A percentile compares a stretch with the other conserved stretches of the same genome.
Evolutionary conservation across 805 yeast genomes (phyloP).

Genomic region (Saturnispora diversa): DNA sequence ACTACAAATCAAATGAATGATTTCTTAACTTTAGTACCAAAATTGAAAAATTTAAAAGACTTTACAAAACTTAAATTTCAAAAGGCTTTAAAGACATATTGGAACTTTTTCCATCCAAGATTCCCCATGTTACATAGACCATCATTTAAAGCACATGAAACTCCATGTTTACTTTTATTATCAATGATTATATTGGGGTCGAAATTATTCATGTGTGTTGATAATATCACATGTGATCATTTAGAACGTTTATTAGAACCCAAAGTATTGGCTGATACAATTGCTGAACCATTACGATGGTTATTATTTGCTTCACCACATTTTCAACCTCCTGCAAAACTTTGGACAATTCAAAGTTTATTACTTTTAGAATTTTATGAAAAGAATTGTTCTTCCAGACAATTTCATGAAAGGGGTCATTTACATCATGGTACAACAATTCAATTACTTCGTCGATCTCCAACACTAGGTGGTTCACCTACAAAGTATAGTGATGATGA

Average conservation of each 20-base stretch:
- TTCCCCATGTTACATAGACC: conserved; percentile 53
- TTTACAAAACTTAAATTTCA: conserved; percentile 26
- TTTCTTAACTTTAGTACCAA: conserved; percentile 24
- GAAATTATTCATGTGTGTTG: conserved; percentile 26
- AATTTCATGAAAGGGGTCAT: conserved; percentile 73
- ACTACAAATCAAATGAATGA: conserved; percentile 18
- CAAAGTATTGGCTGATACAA: conserved; percentile 36
- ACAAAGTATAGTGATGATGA: conserved; percentile 21
- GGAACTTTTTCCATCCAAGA: conserved; percentile 54
- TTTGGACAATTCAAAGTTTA: conserved; percentile 72
- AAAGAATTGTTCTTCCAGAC: conserved; percentile 60
- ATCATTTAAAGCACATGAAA: conserved; percentile 41
- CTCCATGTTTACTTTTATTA: conserved; percentile 43
- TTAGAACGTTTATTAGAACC: conserved; percentile 20
- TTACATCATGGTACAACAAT: conserved; percentile 83
- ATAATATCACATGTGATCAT: conserved; percentile 19
- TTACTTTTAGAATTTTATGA: conserved; percentile 72
- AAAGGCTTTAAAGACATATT: conserved; percentile 34
- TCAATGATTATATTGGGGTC: conserved; percentile 55
- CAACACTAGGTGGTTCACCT: conserved; percentile 69
- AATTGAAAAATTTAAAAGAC: conserved; percentile 23
- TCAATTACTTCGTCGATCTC: conserved; percentile 67
- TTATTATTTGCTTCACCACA: conserved; percentile 60
- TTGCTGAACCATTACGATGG: conserved; percentile 59
- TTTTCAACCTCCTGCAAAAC: conserved; percentile 66